Evolutionary conservation across 805 yeast genomes (phyloP).

Genomic region (Suhomyces prunicola): DNA sequence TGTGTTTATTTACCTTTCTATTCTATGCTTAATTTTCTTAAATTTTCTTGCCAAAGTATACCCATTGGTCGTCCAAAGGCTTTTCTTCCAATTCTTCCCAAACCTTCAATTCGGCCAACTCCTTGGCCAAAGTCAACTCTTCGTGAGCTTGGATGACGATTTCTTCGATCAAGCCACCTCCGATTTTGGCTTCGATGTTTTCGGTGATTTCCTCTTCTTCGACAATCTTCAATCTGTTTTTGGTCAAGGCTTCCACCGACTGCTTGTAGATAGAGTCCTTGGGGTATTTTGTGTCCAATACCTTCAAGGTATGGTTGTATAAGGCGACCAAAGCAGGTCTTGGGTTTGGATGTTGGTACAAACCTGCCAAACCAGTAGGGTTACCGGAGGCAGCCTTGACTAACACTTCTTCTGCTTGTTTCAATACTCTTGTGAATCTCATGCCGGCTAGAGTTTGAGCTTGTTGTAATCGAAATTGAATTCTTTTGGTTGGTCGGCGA

Average conservation of each 20-base stretch:
- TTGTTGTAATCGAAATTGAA: neutral
- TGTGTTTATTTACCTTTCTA: neutral
- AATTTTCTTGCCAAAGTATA: constrained; percentile 65
- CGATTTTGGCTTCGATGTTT: constrained; percentile 69
- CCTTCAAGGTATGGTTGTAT: constrained; percentile 64
- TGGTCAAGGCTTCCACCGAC: constrained; percentile 69
- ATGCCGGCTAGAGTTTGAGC: constrained; percentile 14
- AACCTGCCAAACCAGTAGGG: constrained; percentile 81
- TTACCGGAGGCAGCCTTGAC: constrained; percentile 59
- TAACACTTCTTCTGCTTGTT: constrained; percentile 50
- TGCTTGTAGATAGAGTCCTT: constrained; percentile 70
- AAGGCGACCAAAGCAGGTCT: constrained; percentile 71
- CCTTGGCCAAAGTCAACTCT: constrained; percentile 64
- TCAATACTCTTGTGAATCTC: constrained; percentile 42
- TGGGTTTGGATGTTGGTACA: constrained; percentile 78
- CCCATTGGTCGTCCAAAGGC: constrained; percentile 83
- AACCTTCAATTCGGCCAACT: constrained; percentile 62
- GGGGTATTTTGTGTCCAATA: constrained; percentile 62
- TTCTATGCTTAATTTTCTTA: constrained; percentile 18
- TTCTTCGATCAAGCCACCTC: constrained; percentile 84
- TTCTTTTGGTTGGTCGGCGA: constrained; percentile 8
- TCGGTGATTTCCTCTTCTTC: constrained; percentile 58
- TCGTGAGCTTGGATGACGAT: constrained; percentile 78
- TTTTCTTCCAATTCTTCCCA: constrained; percentile 83
- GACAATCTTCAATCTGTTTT: constrained; percentile 64